Base-by-base conservation (phyloP, 495 filamentous ascomycete species). In the Podospora appendiculata region DNA sequence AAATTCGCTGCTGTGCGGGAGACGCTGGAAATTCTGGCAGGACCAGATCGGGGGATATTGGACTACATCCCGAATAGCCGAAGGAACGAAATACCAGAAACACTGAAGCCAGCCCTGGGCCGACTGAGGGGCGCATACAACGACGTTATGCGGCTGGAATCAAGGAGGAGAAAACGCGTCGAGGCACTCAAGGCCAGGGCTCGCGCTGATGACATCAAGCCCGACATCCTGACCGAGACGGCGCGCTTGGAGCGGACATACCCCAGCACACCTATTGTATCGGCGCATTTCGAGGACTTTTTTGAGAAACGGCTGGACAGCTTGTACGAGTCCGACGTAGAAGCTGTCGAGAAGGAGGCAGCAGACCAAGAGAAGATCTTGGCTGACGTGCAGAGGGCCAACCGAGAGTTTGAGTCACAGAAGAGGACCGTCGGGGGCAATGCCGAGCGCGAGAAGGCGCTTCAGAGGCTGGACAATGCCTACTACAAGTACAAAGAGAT, bases 401-500 rank as follows among this genome's bases (percentile, higher is more conserved):
- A 95, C 66, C 75, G 78, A 8, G 82, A 84, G 8, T 97, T 98
- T 61, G 79, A 84, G 41, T 70, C 72, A 57, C 60, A 79, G 60
- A 78, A 61, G 83, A 86, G 35, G 50, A 80, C 80, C 32, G 79
- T 76, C 14, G 90, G 88, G 2, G 89, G 91, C 57, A 76, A 78
- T 3, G 86, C 83, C 4, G 88, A 95, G 57, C 80, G 93, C 18
- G 92, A 96, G 60, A 79, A 83, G 55, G 90, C 90, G 0, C 69
- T 98, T 19, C 93, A 98, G 65, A 82, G 81, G 41, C 75, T 98
- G 17, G 92, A 97, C 64, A 93, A 90, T 50, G 93, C 89, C 8
- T 96, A 94, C 63, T 78, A 88, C 67, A 93, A 90, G 69, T 96
- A 96, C 69, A 94, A 93, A 67, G 91, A 98, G 66, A 86, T 96